phyloP scores from a whole-genome alignment of 106 monocot genomes.

The Phalaenopsis equestris region DNA sequence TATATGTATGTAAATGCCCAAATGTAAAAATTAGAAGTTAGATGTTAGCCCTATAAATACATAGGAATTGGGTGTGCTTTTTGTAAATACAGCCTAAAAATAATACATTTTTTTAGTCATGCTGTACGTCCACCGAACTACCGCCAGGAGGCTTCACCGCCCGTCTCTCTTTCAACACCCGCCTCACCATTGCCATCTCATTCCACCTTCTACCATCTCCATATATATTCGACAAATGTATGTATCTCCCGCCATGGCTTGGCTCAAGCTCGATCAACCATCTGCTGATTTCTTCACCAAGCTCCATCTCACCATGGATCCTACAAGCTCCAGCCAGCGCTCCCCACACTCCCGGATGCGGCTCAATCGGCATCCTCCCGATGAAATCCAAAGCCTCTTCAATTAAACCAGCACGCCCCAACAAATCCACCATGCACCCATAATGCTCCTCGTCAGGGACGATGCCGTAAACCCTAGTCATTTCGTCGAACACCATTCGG shows the following conservation, averaged over 20 bases:
- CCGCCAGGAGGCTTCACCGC: conserved; percentile 41
- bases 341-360: conserved; percentile 44
- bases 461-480: conserved; percentile 33
- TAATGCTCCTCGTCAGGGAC: conserved; percentile 56
- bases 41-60: too few species aligned
- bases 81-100: too few species aligned
- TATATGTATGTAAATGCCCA: too few species aligned
- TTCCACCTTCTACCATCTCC: conserved; percentile 56
- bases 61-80: too few species aligned
- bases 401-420: conserved; percentile 47
- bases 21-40: too few species aligned
- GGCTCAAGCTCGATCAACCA: conserved; percentile 53
- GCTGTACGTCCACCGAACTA: conserved; percentile 25
- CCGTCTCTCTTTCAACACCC: conserved; percentile 34
- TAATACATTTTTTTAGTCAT: not conserved
- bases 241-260: conserved; percentile 39
- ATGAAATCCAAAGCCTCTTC: conserved; percentile 50
- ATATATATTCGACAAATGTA: conserved; percentile 54
- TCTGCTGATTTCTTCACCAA: conserved; percentile 45
- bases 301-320: conserved; percentile 38
- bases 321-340: conserved; percentile 58
- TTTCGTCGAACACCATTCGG: conserved; percentile 31
- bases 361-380: conserved; percentile 44
- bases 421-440: conserved; percentile 68
- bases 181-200: conserved; percentile 39